phyloP scores from a whole-genome alignment of 176 grass and related monocot species.

The Calamus simplicifolius region DNA sequence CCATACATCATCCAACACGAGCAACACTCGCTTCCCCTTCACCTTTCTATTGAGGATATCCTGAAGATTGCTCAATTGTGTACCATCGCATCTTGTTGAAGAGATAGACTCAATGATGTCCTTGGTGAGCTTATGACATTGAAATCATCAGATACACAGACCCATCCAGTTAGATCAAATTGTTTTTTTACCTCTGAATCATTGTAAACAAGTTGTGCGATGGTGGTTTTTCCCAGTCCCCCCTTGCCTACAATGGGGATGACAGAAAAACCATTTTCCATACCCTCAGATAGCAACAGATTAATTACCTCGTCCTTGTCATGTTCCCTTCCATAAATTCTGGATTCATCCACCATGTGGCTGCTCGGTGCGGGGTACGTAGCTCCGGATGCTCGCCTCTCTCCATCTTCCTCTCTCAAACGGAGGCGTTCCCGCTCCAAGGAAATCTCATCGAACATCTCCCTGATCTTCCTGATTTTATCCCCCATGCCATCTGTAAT shows the following conservation, averaged over 20 bases:
- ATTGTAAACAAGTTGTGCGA: constrained; percentile 38
- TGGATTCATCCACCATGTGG: constrained; percentile 25
- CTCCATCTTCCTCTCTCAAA: constrained; percentile 17
- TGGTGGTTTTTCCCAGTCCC: constrained; percentile 46
- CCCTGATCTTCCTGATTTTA: constrained; percentile 26
- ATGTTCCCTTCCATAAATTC: constrained; percentile 26
- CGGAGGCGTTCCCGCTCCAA: constrained; percentile 15
- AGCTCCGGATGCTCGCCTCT: background rate
- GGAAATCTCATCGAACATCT: constrained; percentile 24
- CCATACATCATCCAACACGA: constrained; percentile 45
- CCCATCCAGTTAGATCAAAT: constrained; percentile 27
- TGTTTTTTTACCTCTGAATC: constrained; percentile 5
- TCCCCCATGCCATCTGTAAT: background rate
- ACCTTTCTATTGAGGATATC: background rate
- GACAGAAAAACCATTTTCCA: background rate
- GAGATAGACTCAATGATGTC: constrained; percentile 15
- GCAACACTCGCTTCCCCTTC: constrained; percentile 7
- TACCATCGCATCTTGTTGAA: background rate
- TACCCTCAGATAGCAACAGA: background rate
- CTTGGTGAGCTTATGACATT: constrained; percentile 16
- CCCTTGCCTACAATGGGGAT: constrained; percentile 36
- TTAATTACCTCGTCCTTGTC: constrained; percentile 27
- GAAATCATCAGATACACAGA: constrained; percentile 33
- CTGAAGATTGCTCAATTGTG: constrained; percentile 17
- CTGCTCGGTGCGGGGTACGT: constrained; percentile 1